Base-by-base conservation (phyloP, 2,329 filamentous ascomycete genomes). In the Xylariaceae sp. region DNA sequence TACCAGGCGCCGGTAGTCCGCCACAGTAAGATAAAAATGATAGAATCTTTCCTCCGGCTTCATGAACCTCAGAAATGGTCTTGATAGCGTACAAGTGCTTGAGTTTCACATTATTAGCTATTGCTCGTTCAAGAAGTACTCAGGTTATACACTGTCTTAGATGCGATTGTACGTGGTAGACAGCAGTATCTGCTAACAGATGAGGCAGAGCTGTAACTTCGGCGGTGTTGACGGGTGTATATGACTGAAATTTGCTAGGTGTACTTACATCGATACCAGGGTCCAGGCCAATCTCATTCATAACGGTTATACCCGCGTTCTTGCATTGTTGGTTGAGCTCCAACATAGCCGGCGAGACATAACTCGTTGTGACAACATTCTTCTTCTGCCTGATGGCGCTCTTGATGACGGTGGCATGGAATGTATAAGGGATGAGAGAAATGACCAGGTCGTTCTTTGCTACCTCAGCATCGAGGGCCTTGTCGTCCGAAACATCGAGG, bases 301-400 rank as follows among this genome's bases (percentile, higher is more conserved):
- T 93, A 73, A 97, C 93, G 9, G 92, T 96, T 73, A 97, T 97
- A 60, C 92, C 93, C 16, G 94, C 94, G 62, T 89, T 90, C 83
- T 96, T 96, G 74, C 84, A 87, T 68, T 89, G 80, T 68, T 87
- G 81, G 70, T 97, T 89, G 47, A 98, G 86, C 80, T 93, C 94
- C 78, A 88, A 77, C 92, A 97, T 97, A 64, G 91, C 91, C 3
- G 92, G 92, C 4, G 91, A 96, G 66, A 96, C 90, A 73, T 98
- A 98, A 65, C 87, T 92, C 26, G 94, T 97, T 57, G 94, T 97
- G 71, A 98, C 93, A 60, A 98, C 92, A 80, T 98, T 81, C 84
- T 94, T 96, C 90, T 96, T 97, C 70, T 88, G 85, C 70, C 88
- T 86, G 78, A 98, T 97, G 63, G 92, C 94, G 31, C 89, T 87